Evolutionary conservation across 2,329 filamentous ascomycete genomes (phyloP).

Genomic region (Cladosporium oxysporum): DNA sequence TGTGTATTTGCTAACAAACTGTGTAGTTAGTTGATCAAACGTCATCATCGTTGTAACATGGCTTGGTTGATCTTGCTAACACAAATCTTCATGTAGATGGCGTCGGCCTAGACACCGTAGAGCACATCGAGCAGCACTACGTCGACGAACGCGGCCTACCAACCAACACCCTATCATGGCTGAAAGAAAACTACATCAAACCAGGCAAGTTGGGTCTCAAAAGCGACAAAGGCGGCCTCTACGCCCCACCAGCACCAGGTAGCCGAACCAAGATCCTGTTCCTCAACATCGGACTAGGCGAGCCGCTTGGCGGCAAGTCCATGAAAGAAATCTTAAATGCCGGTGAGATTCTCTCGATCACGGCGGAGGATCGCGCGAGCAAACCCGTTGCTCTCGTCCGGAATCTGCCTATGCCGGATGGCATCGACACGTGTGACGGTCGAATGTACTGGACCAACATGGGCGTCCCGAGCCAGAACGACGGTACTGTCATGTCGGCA

Average conservation of each 20-base stretch:
- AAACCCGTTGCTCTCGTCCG: slow-evolving; percentile 20
- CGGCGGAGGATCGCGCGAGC: slow-evolving; percentile 20
- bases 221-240: slow-evolving; percentile 26
- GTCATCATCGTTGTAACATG: background rate
- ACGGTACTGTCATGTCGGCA: slow-evolving; percentile 26
- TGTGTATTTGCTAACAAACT: background rate
- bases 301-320: background rate
- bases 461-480: slow-evolving; percentile 23
- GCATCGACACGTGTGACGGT: slow-evolving; percentile 33
- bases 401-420: slow-evolving; percentile 33
- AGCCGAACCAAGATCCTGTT: slow-evolving; percentile 24
- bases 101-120: slow-evolving; percentile 56
- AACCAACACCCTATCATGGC: slow-evolving; percentile 44
- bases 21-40: background rate
- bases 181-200: slow-evolving; percentile 49
- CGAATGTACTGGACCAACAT: slow-evolving; percentile 39
- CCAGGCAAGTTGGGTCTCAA: slow-evolving; percentile 49
- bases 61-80: background rate
- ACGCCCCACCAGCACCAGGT: slow-evolving; percentile 4
- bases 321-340: slow-evolving; percentile 18
- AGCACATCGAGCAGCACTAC: slow-evolving; percentile 57
- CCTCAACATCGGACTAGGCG: slow-evolving; percentile 22
- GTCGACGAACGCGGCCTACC: slow-evolving; percentile 51
- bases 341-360: slow-evolving; percentile 26
- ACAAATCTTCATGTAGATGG: slow-evolving; percentile 34